Percentiles rank a stretch among this genome's conserved stretches.
Evolutionary conservation across 139 green algal species (phyloP).

Genomic region (Penium margaritaceum): DNA sequence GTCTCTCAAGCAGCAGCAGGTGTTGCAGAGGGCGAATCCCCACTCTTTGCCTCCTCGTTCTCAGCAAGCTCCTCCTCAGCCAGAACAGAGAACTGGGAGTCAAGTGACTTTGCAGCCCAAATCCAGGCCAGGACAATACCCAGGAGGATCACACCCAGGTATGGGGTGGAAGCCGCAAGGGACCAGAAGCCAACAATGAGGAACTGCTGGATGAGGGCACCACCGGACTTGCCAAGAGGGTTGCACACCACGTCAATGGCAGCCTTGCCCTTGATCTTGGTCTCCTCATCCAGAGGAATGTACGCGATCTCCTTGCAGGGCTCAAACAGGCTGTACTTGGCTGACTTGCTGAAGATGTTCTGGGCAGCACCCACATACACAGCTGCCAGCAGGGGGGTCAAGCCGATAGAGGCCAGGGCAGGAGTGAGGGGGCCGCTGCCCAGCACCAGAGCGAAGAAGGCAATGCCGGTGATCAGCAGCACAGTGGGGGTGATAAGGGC

Average conservation of each 20-base stretch:
- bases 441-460: constrained; percentile 92
- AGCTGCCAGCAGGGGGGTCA: constrained; percentile 88
- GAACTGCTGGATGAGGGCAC: constrained; percentile 91
- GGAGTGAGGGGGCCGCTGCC: constrained; percentile 66
- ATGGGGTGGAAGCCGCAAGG: constrained; percentile 86
- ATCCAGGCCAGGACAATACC: constrained; percentile 82
- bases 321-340: constrained; percentile 99
- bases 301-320: constrained; percentile 99
- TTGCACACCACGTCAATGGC: constrained; percentile 99
- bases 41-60: no score
- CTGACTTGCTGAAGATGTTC: constrained; percentile 85
- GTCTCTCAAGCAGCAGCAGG: no score
- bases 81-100: constrained; percentile 67
- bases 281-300: constrained; percentile 92
- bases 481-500: constrained; percentile 89
- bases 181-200: constrained; percentile 96
- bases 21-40: no score
- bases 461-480: constrained; percentile 83
- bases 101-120: constrained; percentile 67
- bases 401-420: constrained; percentile 63
- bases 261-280: constrained; percentile 92
- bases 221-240: constrained; percentile 94
- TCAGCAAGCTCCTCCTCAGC: constrained; percentile 37
- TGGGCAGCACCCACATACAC: constrained; percentile 90
- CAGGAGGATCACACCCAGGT: constrained; percentile 87